Evolutionary conservation across 2,329 filamentous ascomycete species (phyloP).

Genomic region (Coniella vitis): DNA sequence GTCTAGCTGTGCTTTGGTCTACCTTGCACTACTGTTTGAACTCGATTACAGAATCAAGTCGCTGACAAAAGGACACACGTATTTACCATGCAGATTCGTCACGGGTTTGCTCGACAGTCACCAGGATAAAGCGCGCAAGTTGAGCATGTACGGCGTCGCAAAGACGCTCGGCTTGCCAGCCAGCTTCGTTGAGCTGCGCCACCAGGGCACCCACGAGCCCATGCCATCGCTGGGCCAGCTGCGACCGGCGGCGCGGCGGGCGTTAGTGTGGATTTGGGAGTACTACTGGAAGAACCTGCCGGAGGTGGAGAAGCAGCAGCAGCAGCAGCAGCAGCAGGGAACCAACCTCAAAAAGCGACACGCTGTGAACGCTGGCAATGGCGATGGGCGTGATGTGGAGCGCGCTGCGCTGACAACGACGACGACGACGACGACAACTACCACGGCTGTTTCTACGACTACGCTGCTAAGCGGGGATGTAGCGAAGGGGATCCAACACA

Average conservation of each 20-base stretch:
- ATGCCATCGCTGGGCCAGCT: constrained; percentile 70
- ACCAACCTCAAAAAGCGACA: no score
- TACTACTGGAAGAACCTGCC: constrained; percentile 68
- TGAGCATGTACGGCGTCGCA: constrained; percentile 67
- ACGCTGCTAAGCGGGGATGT: no score
- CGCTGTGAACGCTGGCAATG: no score
- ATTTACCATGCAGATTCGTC: constrained; percentile 54
- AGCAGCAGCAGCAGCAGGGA: background rate
- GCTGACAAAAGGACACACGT: background rate
- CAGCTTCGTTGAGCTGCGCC: constrained; percentile 80
- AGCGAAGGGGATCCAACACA: no score
- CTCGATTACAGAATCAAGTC: no score
- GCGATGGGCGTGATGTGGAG: no score
- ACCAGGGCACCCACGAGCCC: constrained; percentile 86
- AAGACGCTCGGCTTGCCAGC: constrained; percentile 63
- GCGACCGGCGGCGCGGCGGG: constrained; percentile 60
- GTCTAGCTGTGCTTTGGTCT: no score
- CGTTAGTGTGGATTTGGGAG: constrained; percentile 79
- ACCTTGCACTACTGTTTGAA: no score
- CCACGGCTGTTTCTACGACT: no score
- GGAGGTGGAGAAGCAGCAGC: constrained; percentile 15
- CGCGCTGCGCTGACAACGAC: no score
- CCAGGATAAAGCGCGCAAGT: constrained; percentile 59
- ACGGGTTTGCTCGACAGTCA: constrained; percentile 73
- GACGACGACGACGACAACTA: no score